Evolutionary conservation across 2,329 filamentous ascomycete species (phyloP), one percentile per base, ranked within the genome.

Genomic region (Phoma sp.): DNA sequence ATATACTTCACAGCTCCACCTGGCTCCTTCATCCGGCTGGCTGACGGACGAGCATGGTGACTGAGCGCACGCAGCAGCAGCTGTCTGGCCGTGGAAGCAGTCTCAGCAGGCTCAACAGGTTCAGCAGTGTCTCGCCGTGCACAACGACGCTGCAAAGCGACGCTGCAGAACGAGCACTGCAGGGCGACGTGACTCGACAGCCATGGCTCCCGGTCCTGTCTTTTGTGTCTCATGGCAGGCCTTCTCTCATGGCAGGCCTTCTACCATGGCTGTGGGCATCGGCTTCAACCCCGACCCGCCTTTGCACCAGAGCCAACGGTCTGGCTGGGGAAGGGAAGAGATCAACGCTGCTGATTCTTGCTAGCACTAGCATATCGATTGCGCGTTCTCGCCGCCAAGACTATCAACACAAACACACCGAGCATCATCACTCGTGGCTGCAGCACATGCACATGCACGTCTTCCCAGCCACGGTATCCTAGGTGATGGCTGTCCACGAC

Each of bases 341-440:
- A 50, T 55, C 45, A 45, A 22, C 36, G 37, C 32, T 52, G 37
- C 24, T 52, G 43, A 32, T 24, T 10, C n/a, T 29, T 19, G n/a
- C 15, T 29, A 21, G 19, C 43, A 36, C 37, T 53, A 46, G 37
- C 51, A 45, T 67, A 67, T 65, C 64, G 65, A 68, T 68, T 67
- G 61, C 65, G 60, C 50, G 60, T 60, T 51, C 53, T 32, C 39
- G 40, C 37, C 36, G 48, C 49, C 48, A 29, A 52, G 43, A 15
- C 24, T 39, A 36, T 45, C 43, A 50, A 52, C 48, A 48, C 29
- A 55, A 45, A 35, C 51, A 27, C 25, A 31, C 5, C 29, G 22
- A 24, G n/a, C 35, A 39, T 22, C 41, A 31, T 33, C 24, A 13
- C n/a, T 19, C 15, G 31, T 32, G 40, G 19, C 41, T 41, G 46